These are phyloP conservation scores for Agaricus subrufescens DNA, from an alignment of 768 basidiomycete species.

Conservation along the genomic window DNA sequence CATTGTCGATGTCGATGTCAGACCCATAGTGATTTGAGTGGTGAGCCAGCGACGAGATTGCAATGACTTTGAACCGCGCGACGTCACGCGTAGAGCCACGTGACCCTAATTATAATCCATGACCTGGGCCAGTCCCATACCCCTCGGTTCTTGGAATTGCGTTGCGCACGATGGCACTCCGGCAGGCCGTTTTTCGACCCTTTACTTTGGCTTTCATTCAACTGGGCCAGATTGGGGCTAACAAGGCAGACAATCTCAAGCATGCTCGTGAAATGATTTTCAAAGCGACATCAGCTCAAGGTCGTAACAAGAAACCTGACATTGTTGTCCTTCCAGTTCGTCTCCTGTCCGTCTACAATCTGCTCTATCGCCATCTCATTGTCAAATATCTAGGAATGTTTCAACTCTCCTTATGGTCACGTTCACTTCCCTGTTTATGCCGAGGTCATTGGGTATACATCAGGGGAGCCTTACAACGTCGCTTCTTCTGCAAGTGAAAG, in stretches of 20 bases:
- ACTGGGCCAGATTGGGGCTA: slow-evolving; percentile 63
- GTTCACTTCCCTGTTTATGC: slow-evolving; percentile 80
- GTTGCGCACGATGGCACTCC: slow-evolving; percentile 1
- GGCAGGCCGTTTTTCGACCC: slow-evolving; percentile 40
- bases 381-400: slow-evolving; percentile 60
- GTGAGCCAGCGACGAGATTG: no score
- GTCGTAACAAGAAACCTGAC: slow-evolving; percentile 60
- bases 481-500: slow-evolving; percentile 61
- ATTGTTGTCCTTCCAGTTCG: slow-evolving; percentile 82
- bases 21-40: no score
- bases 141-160: not conserved
- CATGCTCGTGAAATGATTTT: slow-evolving; percentile 80
- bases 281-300: slow-evolving; percentile 48
- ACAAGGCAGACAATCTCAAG: slow-evolving; percentile 75
- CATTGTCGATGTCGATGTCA: not conserved
- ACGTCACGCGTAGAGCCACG: no score
- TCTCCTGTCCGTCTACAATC: not conserved
- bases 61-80: no score
- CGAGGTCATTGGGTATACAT: slow-evolving; percentile 65
- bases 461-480: slow-evolving; percentile 55
- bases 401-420: slow-evolving; percentile 84
- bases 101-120: no score
- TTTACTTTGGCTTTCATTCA: slow-evolving; percentile 91
- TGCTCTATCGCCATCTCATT: not conserved
- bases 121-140: no score